Evolutionary conservation across 495 filamentous ascomycete species (phyloP), one percentile per base, ranked within the genome.

Genomic region (Penicillium egyptiacum): DNA sequence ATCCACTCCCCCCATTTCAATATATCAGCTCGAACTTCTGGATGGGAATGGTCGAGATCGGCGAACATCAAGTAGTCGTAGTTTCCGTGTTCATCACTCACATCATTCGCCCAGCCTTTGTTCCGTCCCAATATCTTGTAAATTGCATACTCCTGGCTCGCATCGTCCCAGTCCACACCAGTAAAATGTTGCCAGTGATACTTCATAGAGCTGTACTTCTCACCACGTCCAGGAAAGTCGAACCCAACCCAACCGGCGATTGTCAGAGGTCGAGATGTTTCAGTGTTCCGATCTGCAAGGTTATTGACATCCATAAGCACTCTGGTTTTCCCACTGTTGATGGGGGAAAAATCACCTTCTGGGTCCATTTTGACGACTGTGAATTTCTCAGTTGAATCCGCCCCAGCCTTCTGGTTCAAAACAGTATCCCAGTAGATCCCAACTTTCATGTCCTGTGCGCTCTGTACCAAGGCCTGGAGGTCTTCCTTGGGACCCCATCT

Each of bases 331-430:
- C 23, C 7, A 2, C 16, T 10, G 17, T 25, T 25, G n/a, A 26
- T 11, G 2, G 23, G 14, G 11, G 25, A 12, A 17, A 2, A 58
- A 61, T 20, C 40, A 81, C 79, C 68, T 57, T 79, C 62, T 2
- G 76, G 71, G 60, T 88, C 77, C 16, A 89, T 86, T 63, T 85
- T 84, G 47, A 88, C 76, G 2, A 80, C 85, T 37, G 69, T 53
- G 58, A 81, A 85, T 30, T 73, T 75, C 66, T 91, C 85, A 9
- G 75, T 80, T 37, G 69, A 74, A 66, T 90, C 88, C 16, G 84
- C 88, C 10, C 77, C 86, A n/a, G 86, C 84, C 68, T 89, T 90
- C 69, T 91, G 88, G 56, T 90, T 92, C 50, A 90, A 72, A 9
- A 92, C 86, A 17, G 86, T 85, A 69, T 92, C 88, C 81, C 85